phyloP scores from a whole-genome alignment of 1,139 yeast genomes.

The Kazachstania sp. region DNA sequence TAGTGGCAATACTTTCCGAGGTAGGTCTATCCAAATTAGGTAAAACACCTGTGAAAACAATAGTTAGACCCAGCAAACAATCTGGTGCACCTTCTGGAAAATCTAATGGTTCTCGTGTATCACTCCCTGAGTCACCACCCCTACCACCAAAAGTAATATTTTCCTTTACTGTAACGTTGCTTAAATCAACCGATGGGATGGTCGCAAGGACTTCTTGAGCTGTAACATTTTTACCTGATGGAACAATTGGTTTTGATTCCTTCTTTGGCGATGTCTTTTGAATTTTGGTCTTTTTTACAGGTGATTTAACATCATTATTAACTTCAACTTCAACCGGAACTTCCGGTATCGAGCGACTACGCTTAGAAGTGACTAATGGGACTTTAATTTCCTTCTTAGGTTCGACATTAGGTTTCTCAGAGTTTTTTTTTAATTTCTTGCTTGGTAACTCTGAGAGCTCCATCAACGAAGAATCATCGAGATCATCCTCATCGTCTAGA shows the following conservation, averaged over 20 bases:
- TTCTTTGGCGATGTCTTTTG: background rate
- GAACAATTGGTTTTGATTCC: background rate
- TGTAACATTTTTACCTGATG: slow-evolving; percentile 6
- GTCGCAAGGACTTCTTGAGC: slow-evolving; percentile 27
- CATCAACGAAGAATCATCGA: slow-evolving; percentile 7
- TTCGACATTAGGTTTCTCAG: background rate
- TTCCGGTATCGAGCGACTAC: background rate
- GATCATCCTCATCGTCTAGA: slow-evolving; percentile 19
- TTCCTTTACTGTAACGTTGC: slow-evolving; percentile 28
- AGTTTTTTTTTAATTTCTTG: background rate
- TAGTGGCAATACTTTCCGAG: slow-evolving; percentile 68
- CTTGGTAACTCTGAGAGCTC: background rate
- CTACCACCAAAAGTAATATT: slow-evolving; percentile 19
- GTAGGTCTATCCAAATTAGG: slow-evolving; percentile 72
- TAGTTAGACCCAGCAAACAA: slow-evolving; percentile 77
- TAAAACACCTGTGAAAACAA: slow-evolving; percentile 86
- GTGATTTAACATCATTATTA: too few relatives aligned
- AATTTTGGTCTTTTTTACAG: background rate
- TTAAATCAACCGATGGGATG: slow-evolving; percentile 29
- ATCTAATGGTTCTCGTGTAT: slow-evolving; percentile 11
- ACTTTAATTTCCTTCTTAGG: background rate
- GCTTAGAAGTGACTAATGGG: too few relatives aligned
- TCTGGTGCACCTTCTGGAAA: slow-evolving; percentile 70
- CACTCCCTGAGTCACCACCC: slow-evolving; percentile 7
- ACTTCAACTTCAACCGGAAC: background rate